These are phyloP conservation scores for Vitis hybrid DNA, from an alignment of 177 flowering plant genomes.

Conservation along the genomic window DNA sequence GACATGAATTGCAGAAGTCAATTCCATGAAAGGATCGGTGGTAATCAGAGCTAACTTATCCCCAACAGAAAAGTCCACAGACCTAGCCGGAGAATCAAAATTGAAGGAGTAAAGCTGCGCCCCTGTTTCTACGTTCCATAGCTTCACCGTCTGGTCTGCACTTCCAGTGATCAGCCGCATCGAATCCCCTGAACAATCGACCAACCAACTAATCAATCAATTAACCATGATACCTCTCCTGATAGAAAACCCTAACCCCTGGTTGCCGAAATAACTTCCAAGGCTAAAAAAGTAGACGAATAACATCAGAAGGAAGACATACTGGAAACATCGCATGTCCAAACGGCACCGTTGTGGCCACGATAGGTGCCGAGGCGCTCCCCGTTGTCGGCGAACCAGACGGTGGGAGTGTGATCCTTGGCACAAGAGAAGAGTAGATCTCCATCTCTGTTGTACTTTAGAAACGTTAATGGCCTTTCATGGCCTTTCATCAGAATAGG, in stretches of 20 bases:
- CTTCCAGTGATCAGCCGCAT: constrained; percentile 76
- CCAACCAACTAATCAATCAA: background rate
- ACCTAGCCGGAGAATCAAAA: constrained; percentile 80
- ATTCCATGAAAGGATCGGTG: constrained; percentile 91
- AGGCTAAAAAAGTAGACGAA: too few relatives aligned
- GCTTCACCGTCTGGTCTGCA: constrained; percentile 86
- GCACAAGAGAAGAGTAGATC: constrained; percentile 96
- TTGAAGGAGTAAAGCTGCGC: constrained; percentile 59
- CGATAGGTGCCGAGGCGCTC: constrained; percentile 89
- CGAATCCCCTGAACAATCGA: constrained; percentile 66
- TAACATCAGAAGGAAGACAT: constrained; percentile 6
- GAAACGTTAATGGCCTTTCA: constrained; percentile 87
- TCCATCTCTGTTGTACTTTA: constrained; percentile 91
- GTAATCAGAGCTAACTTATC: constrained; percentile 89
- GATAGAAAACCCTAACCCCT: background rate
- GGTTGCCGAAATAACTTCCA: too few relatives aligned
- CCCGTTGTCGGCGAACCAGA: constrained; percentile 98
- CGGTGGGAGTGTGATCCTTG: constrained; percentile 88
- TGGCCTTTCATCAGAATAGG: constrained; percentile 99
- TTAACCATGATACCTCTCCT: background rate
- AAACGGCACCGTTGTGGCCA: constrained; percentile 97
- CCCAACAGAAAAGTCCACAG: constrained; percentile 83
- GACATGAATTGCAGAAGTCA: constrained; percentile 82
- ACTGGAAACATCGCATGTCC: constrained; percentile 94
- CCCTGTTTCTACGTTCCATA: constrained; percentile 85